Percentiles rank a stretch among this genome's conserved stretches.
Evolutionary conservation across 1,284 basidiomycete species (phyloP).

Genomic region (Papiliotrema nemorosa): DNA sequence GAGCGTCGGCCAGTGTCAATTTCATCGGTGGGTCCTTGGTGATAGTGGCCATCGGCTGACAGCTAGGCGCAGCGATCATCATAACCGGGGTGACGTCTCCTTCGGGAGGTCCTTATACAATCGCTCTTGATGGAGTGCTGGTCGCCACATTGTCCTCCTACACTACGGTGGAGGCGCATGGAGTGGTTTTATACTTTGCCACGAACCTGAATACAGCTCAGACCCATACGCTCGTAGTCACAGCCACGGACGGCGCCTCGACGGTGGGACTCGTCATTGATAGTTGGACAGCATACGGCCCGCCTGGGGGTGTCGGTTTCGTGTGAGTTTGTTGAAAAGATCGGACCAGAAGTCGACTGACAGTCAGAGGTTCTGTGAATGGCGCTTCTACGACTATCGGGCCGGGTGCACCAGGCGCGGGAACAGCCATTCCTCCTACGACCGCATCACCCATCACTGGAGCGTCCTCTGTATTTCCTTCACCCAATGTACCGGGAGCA

Average conservation of each 20-base stretch:
- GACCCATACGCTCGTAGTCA: slow-evolving; percentile 19
- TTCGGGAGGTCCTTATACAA: slow-evolving; percentile 7
- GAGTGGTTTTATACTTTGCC: slow-evolving; percentile 23
- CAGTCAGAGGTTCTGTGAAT: not conserved
- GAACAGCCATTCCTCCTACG: not conserved
- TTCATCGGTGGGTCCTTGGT: slow-evolving; percentile 28
- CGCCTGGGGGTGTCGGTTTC: slow-evolving; percentile 21
- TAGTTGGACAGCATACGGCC: slow-evolving; percentile 19
- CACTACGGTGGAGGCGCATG: slow-evolving; percentile 20
- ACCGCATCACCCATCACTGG: too few relatives aligned
- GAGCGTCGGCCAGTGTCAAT: slow-evolving; percentile 25
- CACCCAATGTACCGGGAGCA: too few relatives aligned
- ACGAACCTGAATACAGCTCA: slow-evolving; percentile 22
- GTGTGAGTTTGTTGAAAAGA: slow-evolving; percentile 15
- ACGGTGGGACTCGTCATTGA: slow-evolving; percentile 23
- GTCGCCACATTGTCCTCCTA: slow-evolving; percentile 4
- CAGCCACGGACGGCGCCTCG: slow-evolving; percentile 9
- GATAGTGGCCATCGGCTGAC: not conserved
- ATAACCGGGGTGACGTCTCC: slow-evolving; percentile 21
- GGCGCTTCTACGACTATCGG: not conserved
- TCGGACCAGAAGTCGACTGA: not conserved
- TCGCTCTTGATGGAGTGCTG: slow-evolving; percentile 9
- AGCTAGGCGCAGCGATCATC: slow-evolving; percentile 23
- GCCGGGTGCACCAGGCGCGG: too few relatives aligned
- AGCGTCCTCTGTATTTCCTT: too few relatives aligned